A percentile compares a stretch with the other conserved stretches of the same genome.
These are phyloP conservation scores for Coemansia sp. DNA, from an alignment of 192 early-diverging fungal genomes.

Conservation along the genomic window DNA sequence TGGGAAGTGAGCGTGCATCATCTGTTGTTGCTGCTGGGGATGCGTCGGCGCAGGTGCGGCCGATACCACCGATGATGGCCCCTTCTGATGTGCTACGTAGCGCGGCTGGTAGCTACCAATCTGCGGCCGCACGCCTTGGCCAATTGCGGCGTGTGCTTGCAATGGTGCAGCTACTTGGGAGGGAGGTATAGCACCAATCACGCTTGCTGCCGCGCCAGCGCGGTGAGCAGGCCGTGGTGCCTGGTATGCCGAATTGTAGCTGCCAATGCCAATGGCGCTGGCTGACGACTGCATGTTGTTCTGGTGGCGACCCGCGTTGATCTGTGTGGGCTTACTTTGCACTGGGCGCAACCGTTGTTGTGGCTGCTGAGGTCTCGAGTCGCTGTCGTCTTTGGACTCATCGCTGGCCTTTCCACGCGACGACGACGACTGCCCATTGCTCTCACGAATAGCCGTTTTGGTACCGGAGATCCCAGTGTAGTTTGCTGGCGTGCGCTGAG, in stretches of 20 bases:
- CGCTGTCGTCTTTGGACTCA: conserved; percentile 19
- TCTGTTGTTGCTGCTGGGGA: conserved; percentile 10
- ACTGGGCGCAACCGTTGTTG: conserved; percentile 18
- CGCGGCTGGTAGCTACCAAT: conserved; percentile 49
- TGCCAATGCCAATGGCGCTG: conserved; percentile 50
- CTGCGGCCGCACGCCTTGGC: conserved; percentile 36
- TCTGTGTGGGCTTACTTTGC: conserved; percentile 19
- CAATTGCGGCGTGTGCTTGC: conserved; percentile 20
- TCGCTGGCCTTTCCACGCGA: conserved; percentile 27
- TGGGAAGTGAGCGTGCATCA: conserved; percentile 16
- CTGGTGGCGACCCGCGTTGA: conserved; percentile 13
- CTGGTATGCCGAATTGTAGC: conserved; percentile 32
- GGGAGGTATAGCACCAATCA: conserved; percentile 23
- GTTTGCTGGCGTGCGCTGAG: conserved; percentile 36
- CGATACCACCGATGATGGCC: conserved; percentile 46
- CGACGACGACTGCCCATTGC: conserved; percentile 16
- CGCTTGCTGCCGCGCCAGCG: conserved; percentile 43
- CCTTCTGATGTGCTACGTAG: conserved; percentile 27
- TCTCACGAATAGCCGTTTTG: conserved; percentile 30
- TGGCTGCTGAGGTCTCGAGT: conserved; percentile 12
- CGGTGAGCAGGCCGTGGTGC: conserved; percentile 22
- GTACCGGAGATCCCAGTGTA: conserved; percentile 28
- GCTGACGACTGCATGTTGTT: conserved; percentile 38
- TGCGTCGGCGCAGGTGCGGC: conserved; percentile 29
- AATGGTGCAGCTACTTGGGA: conserved; percentile 23